Evolutionary conservation across 768 basidiomycete species (phyloP), one percentile per base, ranked within the genome.

Genomic region (Mycena maculata): DNA sequence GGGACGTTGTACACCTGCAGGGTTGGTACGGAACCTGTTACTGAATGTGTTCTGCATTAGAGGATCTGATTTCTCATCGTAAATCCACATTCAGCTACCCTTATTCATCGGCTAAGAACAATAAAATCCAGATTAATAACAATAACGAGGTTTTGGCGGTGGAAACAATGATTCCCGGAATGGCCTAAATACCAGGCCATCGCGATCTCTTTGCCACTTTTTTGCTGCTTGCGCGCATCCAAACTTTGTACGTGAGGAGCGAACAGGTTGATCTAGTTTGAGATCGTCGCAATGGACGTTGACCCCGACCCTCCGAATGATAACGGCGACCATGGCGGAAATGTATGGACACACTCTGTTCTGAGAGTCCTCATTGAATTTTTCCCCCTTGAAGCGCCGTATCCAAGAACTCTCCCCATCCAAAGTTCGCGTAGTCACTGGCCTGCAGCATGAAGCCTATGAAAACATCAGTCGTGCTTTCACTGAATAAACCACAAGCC

Each of bases 191-290:
- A 54, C 50, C 39, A 38, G 49, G 27, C n/a, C 60, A 13, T 52
- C 28, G 15, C 28, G 36, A 52, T 23, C 49, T 47, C 3, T 28
- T 44, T 48, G 48, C 16, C 59, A 25, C 23, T 45, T n/a, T 47
- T 18, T 42, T 18, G 12, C 49, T 47, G 52, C 60, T 62, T 44
- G 41, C 36, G 33, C 52, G 42, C 53, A 12, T 58, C 63, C 57
- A 33, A 33, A 54, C 64, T 49, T 65, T 54, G 57, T 53, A 65
- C 57, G 57, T 54, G 49, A 30, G 64, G 64, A 65, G 64, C 36
- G 57, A 65, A 39, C 62, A 47, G 28, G 42, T 48, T 45, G 33
- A 45, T 18, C 39, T 54, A 54, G 39, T 28, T 48, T 25, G 36
- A 31, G 23, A 36, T 38, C 30, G 33, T 27, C 28, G 33, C 25